Base-by-base conservation (phyloP, 345 rosid species). In the Corymbia maculata region DNA sequence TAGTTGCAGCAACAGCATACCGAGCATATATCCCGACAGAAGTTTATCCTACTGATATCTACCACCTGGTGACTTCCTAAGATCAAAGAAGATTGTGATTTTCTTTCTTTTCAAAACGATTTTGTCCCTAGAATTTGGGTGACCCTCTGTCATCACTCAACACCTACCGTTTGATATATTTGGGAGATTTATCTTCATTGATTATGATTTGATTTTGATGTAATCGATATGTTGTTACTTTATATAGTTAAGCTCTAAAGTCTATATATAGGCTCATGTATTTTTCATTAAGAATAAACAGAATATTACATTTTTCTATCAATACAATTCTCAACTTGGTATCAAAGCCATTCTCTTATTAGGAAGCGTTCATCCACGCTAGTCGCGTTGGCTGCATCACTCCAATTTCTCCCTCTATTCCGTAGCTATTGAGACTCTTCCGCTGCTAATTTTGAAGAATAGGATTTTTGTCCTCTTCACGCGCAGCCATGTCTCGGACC, bases 31-130 rank as follows among this genome's bases (percentile, higher is more conserved):
- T 86, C 32, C 42, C 92, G 13, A 79, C 87, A 3, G 90, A 91
- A 26, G 57, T 87, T 52, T 88, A 92, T 59, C 95, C 93, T 2
- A 53, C 53, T 50, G 91, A 91, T 36, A 87, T 92, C 66, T 89
- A 86, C 86, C 89, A 75, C 26, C 86, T 92, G 11, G 92, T 89
- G 66, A 47, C 45, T 28, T 51, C 22, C 51, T 86, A 52, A 21
- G 79, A 28, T 32, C 85, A 87, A 87, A 75, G 61, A 19, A 53
- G n/a, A 52, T 59, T 22, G 42, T 19, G 36, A 26, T 86, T 86
- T 55, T 36, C n/a, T 51, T 51, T 21, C 45, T 19, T 70, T 87
- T 32, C 1, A 68, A 45, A 32, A 68, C 24, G 19, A 68, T 16
- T 13, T 79, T 8, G 26, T 36, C 45, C 22, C 32, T 42, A 68